Conservation (phyloP, 192 early-diverging fungal genomes). For the Backusella mclennaniae region DNA sequence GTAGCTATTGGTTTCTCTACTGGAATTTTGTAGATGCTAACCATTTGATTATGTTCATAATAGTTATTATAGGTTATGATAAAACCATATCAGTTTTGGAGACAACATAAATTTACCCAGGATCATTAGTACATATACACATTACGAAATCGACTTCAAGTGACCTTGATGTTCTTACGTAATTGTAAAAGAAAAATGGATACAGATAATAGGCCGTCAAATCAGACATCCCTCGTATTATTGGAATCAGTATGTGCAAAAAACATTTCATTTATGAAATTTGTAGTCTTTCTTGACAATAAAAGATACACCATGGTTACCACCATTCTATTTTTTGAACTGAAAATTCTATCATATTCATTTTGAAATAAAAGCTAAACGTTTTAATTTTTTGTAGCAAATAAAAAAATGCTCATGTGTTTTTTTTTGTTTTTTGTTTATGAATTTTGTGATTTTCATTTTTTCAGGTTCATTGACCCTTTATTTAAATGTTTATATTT, state of each 20-base stretch:
- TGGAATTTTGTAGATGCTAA: background rate
- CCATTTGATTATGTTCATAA: background rate
- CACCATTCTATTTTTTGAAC: too few relatives aligned
- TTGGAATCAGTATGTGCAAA: too few relatives aligned
- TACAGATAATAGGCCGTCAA: background rate
- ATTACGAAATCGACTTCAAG: background rate
- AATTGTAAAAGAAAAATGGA: background rate
- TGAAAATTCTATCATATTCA: too few relatives aligned
- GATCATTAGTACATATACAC: background rate
- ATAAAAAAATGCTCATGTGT: background rate
- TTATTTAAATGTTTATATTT: background rate
- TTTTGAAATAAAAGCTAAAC: too few relatives aligned
- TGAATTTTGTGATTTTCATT: background rate
- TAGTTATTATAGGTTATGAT: background rate
- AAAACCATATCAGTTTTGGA: background rate
- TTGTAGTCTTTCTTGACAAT: too few relatives aligned
- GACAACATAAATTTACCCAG: background rate
- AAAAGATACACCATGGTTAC: too few relatives aligned
- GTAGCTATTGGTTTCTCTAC: background rate
- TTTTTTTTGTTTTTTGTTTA: background rate
- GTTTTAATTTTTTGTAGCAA: background rate
- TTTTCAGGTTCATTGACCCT: background rate
- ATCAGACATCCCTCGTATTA: background rate
- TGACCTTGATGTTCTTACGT: background rate
- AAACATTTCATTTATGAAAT: too few relatives aligned